phyloP scores from a whole-genome alignment of 805 yeast genomes.

The Suhomyces canberraensis region DNA sequence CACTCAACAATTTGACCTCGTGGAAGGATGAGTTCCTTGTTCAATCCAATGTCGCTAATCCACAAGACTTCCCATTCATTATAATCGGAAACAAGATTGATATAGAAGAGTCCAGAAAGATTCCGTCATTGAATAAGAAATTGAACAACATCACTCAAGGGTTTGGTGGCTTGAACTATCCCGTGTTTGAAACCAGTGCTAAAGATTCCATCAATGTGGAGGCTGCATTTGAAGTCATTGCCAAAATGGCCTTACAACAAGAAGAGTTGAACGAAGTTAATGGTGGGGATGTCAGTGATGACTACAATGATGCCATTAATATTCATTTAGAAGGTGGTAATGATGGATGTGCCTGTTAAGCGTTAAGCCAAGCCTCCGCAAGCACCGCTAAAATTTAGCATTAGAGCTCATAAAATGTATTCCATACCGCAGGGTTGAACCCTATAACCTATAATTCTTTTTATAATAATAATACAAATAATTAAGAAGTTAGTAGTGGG shows the following conservation, averaged over 20 bases:
- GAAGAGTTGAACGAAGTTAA: slow-evolving; percentile 87
- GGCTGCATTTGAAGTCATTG: slow-evolving; percentile 92
- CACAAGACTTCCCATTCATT: slow-evolving; percentile 94
- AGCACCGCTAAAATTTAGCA: slow-evolving; percentile 5
- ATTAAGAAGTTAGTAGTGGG: too few relatives aligned
- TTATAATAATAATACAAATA: slow-evolving; percentile 1
- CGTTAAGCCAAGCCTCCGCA: slow-evolving; percentile 31
- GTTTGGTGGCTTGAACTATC: slow-evolving; percentile 63
- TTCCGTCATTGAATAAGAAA: slow-evolving; percentile 54
- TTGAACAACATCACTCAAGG: slow-evolving; percentile 46
- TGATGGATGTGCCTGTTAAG: slow-evolving; percentile 70
- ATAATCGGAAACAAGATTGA: slow-evolving; percentile 94
- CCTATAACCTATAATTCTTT: not conserved
- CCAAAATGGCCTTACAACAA: slow-evolving; percentile 92
- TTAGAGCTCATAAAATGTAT: not conserved
- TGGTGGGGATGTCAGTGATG: slow-evolving; percentile 57
- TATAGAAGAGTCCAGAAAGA: slow-evolving; percentile 85
- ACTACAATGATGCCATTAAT: slow-evolving; percentile 93
- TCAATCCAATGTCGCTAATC: slow-evolving; percentile 90
- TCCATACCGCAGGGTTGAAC: not conserved
- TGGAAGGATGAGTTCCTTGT: slow-evolving; percentile 96
- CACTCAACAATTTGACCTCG: slow-evolving; percentile 80
- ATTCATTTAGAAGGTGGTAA: slow-evolving; percentile 85
- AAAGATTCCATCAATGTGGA: slow-evolving; percentile 95
- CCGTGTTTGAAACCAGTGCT: slow-evolving; percentile 96